Evolutionary conservation across 192 early-diverging fungal genomes (phyloP).

Genomic region (Linnemannia schmuckeri): DNA sequence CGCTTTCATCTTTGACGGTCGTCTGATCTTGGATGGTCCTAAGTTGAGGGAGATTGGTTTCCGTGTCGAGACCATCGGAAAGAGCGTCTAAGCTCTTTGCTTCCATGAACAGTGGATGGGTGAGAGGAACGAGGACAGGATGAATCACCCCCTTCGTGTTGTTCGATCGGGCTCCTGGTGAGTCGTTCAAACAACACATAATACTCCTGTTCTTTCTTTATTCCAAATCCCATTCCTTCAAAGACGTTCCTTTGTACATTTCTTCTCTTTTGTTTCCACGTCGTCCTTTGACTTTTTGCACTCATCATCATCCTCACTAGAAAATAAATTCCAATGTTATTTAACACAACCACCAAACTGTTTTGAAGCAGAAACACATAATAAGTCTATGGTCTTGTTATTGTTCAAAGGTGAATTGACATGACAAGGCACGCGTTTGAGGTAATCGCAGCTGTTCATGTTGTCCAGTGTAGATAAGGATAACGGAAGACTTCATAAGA

Average conservation of each 20-base stretch:
- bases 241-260: slow-evolving; percentile 8
- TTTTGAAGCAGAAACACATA: not conserved
- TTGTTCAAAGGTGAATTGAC: too few species aligned
- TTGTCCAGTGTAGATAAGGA: not conserved
- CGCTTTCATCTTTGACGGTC: slow-evolving; percentile 93
- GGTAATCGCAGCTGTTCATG: too few species aligned
- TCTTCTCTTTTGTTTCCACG: not conserved
- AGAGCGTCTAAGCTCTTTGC: slow-evolving; percentile 25
- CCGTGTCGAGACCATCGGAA: slow-evolving; percentile 77
- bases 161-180: not conserved
- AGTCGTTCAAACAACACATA: not conserved
- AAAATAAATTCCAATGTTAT: slow-evolving; percentile 8
- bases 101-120: not conserved
- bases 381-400: not conserved
- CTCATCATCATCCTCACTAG: not conserved
- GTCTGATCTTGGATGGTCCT: slow-evolving; percentile 78
- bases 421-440: not conserved
- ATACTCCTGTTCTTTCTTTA: not conserved
- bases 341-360: not conserved
- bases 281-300: not conserved
- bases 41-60: slow-evolving; percentile 85
- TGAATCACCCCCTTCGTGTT: not conserved
- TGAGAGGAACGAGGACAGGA: not conserved
- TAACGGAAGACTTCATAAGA: not conserved
- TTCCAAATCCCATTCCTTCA: not conserved